Evolutionary conservation across 148 eudicot species (phyloP).

Genomic region (Heliosperma pusillum): DNA sequence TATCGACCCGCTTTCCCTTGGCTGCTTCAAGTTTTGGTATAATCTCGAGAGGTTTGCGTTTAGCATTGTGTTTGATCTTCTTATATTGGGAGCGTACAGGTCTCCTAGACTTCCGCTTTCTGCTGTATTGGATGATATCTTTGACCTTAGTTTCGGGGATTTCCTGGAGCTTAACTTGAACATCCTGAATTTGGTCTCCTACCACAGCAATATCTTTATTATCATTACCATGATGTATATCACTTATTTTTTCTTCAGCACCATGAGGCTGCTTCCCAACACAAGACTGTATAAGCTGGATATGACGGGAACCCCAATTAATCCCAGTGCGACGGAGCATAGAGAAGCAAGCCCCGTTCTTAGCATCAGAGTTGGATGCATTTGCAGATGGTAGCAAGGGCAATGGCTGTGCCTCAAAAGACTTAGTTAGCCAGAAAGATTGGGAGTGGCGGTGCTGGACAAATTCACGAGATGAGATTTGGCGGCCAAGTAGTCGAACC

Average conservation of each 20-base stretch:
- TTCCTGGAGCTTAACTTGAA: conserved; percentile 7
- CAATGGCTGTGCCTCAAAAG: neutral
- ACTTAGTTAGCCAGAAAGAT: conserved; percentile 51
- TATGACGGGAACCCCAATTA: conserved; percentile 32
- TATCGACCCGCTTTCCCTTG: conserved; percentile 19
- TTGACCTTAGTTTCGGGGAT: conserved; percentile 17
- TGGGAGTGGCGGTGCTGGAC: conserved; percentile 29
- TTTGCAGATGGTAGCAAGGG: conserved; percentile 4
- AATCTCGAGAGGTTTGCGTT: conserved; percentile 2
- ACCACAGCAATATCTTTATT: conserved; percentile 4
- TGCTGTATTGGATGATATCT: conserved; percentile 12
- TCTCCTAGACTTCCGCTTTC: conserved; percentile 30
- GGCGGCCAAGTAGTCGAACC: conserved; percentile 39
- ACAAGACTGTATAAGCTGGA: conserved; percentile 1
- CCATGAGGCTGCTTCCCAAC: conserved; percentile 13
- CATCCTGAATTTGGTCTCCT: conserved; percentile 18
- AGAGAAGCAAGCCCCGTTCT: conserved; percentile 26
- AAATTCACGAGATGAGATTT: conserved; percentile 44
- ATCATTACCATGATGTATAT: conserved; percentile 19
- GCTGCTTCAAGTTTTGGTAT: conserved; percentile 12
- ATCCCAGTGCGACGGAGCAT: conserved; percentile 22
- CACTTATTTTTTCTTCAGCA: conserved; percentile 28
- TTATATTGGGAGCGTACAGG: conserved; percentile 14
- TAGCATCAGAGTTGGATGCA: conserved; percentile 6
- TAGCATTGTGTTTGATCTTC: conserved; percentile 12